These are phyloP conservation scores for Meredithiella fracta DNA, from an alignment of 2,329 filamentous ascomycete species.

Conservation along the genomic window DNA sequence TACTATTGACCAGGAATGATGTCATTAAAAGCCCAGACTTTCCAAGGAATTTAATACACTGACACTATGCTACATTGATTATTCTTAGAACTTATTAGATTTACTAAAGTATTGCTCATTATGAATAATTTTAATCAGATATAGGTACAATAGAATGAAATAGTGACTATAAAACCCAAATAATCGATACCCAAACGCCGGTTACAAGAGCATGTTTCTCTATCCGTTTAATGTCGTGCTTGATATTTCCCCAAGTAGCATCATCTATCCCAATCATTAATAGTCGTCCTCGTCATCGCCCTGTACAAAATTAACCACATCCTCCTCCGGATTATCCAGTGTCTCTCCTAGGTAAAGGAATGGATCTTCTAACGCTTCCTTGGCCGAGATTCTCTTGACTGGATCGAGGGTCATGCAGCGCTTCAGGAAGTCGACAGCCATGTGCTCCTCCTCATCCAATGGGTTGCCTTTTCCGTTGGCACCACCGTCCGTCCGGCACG, in stretches of 20 bases:
- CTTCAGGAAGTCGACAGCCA: constrained; percentile 56
- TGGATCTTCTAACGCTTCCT: constrained; percentile 55
- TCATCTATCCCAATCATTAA: background rate
- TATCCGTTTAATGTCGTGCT: background rate
- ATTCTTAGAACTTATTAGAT: no score
- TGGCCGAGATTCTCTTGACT: constrained; percentile 53
- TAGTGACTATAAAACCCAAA: background rate
- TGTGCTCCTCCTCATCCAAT: constrained; percentile 49
- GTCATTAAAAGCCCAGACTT: no score
- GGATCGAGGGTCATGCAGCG: constrained; percentile 65
- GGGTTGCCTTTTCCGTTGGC: constrained; percentile 33
- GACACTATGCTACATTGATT: no score
- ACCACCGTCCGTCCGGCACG: constrained; percentile 51
- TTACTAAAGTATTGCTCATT: no score
- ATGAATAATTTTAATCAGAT: no score
- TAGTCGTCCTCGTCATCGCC: background rate
- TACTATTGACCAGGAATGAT: background rate
- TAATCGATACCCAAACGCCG: background rate
- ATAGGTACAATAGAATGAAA: no score
- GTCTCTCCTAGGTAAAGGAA: constrained; percentile 34
- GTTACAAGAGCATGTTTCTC: background rate
- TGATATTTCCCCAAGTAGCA: background rate
- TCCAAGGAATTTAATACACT: no score
- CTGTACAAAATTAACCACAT: background rate
- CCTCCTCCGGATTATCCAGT: background rate